Base-by-base conservation (phyloP, 345 rosid species). In the Populus euphratica region DNA sequence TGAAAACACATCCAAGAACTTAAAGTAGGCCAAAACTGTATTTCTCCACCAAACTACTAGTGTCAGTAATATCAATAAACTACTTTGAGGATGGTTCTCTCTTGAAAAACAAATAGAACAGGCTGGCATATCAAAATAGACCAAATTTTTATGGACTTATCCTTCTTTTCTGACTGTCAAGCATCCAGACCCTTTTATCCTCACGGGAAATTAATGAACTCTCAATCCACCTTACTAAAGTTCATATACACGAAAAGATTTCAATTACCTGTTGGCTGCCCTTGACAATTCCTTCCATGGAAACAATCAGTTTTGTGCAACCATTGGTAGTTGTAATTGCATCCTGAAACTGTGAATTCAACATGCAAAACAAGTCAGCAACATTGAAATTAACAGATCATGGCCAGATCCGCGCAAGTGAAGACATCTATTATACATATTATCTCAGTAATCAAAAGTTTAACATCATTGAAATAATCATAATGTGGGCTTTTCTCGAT, bases 271-370 rank as follows among this genome's bases (percentile, higher is more conserved):
- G 97, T 78, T 93, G 92, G 84, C 89, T 92, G 76, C 93, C 91
- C 81, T 89, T 90, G 79, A 87, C 85, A 83, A 92, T 90, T 79
- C 88, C 97, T 81, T 94, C 94, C 96, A 92, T 85, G 76, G 96
- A 92, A 84, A 87, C 85, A 68, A 88, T 87, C 73, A 90, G 88
- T 81, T 92, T 94, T 81, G 56, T 72, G 43, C 90, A 91, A 79
- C 96, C 94, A 73, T 81, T 89, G 79, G 84, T 73, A 81, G 81
- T 90, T 64, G 85, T 75, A 77, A 94, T 84, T 77, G 96, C 96
- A 79, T 88, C 90, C 79, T 92, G 92, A 84, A 94, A 92, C 98
- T 90, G 82, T 72, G 81, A n/a, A 78, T 38, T 17, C 27, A 61
- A 52, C 74, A 41, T 5, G 44, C 4, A 50, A 72, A 69, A 76